A percentile compares a stretch with the other conserved stretches of the same genome.
phyloP scores from a whole-genome alignment of 2,329 filamentous ascomycete genomes.

The Trichoderma sp. region DNA sequence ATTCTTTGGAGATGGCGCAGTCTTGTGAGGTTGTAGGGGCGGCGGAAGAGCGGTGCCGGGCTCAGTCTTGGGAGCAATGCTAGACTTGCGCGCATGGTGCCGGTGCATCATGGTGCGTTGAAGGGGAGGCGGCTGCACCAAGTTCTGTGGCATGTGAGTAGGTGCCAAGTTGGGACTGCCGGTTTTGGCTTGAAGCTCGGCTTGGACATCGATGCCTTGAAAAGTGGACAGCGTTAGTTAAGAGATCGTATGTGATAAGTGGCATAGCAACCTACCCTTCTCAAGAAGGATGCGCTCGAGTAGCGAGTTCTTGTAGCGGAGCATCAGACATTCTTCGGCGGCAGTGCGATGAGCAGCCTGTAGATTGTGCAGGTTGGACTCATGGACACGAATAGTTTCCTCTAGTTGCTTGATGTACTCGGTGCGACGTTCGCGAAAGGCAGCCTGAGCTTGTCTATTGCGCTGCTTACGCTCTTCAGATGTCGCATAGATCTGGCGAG shows the following conservation, averaged over 20 bases:
- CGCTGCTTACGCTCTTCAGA: slow-evolving; percentile 98
- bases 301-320: slow-evolving; percentile 96
- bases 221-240: background rate
- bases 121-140: slow-evolving; percentile 71
- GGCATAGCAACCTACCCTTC: slow-evolving; percentile 62
- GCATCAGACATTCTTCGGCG: slow-evolving; percentile 95
- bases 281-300: slow-evolving; percentile 93
- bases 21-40: slow-evolving; percentile 49
- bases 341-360: slow-evolving; percentile 93
- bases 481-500: slow-evolving; percentile 85
- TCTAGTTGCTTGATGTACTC: slow-evolving; percentile 99
- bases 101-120: slow-evolving; percentile 79
- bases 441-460: slow-evolving; percentile 94
- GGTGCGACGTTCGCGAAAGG: slow-evolving; percentile 91
- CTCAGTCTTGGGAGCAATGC: slow-evolving; percentile 72
- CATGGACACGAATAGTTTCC: slow-evolving; percentile 94
- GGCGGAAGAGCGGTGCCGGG: slow-evolving; percentile 48
- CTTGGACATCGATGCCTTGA: slow-evolving; percentile 91
- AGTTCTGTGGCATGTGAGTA: slow-evolving; percentile 64
- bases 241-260: background rate
- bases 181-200: slow-evolving; percentile 89
- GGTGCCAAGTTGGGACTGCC: slow-evolving; percentile 77
- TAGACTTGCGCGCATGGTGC: slow-evolving; percentile 71
- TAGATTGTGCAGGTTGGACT: slow-evolving; percentile 86
- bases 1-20: slow-evolving; percentile 63